Base-by-base conservation (phyloP, 129 eudicot genomes). In the Flaveria trinervia region DNA sequence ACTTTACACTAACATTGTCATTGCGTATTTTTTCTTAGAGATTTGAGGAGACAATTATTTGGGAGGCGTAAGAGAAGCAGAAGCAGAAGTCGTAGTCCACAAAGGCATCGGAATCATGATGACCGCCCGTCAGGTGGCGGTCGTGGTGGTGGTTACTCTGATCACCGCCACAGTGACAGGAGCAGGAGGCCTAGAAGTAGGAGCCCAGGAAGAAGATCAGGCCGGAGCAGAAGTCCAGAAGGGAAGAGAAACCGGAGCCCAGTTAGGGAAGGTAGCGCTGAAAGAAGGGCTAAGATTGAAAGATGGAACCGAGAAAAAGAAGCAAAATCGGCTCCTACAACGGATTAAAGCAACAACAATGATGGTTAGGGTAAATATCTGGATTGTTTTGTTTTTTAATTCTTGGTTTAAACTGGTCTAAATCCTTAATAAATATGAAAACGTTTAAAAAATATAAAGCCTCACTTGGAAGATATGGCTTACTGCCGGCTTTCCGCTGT, bases 261-360 rank as follows among this genome's bases (percentile, higher is more conserved):
- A 0, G 86, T 79, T 18, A 83, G 99, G 83, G 99, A 89, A 76
- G 88, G 93, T 49, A 95, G 97, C 66, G 97, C 86, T 49, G 99
- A 95, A 86, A 89, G 99, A 79, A 85, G 99, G 87, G 99, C 99
- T 0, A 95, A 86, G 77, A 95, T 95, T 72, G 99, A 89, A 80
- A 94, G 88, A 68, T 95, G 99, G 97, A 95, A 95, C 65, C 85
- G 93, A 79, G 99, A 95, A 86, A 89, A 79, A 64, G 99, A 95
- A 68, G 91, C 84, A n/a, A 90, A 76, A 51, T 9, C 87, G 1
- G 90, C 76, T 33, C 83, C 77, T 22, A 83, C 86, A 73, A 76
- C 75, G 65, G 81, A 66, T 36, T 66, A 39, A 36, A 9, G 16
- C n/a, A 17, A 9, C 71, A 66, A 16, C 71, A 41, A 9, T 3